Base-by-base conservation (phyloP, 441 rosid species). In the Brassica hybrid region DNA sequence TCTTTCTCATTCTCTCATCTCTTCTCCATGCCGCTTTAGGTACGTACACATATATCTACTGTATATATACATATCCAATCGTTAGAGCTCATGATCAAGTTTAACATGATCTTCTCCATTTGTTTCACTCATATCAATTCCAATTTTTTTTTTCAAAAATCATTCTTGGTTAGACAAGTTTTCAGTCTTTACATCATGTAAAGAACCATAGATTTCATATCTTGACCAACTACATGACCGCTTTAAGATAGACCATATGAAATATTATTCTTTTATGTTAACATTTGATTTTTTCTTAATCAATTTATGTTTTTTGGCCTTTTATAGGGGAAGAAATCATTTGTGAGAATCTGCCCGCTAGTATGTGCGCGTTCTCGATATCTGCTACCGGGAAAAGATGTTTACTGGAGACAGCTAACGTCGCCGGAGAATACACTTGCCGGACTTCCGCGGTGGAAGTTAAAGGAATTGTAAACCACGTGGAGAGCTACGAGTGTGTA, bases 361-460 rank as follows among this genome's bases (percentile, higher is more conserved):
- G 89, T 6, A 82, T 81, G 16, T 96, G 99, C 19, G 89, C 97
- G 0, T 96, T 88, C 74, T 81, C 97, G 0, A 79, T 96, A 52
- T 80, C 94, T 0, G 84, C 94, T 0, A 81, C 97, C 0, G 97
- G 99, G 16, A 92, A 91, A 85, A 91, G 99, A 76, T 96, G 99
- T 76, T 60, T 88, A 77, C 54, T 96, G 78, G 99, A 96, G 87
- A 96, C 94, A 0, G 76, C 61, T 12, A 81, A 82, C 4, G 88
- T 87, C 0, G 56, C 58, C 17, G 82, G 88, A 34, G 94, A 85
- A 83, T 88, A 80, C 67, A 88, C 32, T 27, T 27, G 32, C 32
- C 32, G 32, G 84, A 88, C 98, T 34, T 96, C 99, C 0, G 88
- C 89, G 71, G 92, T 94, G 30, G 79, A 92, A 0, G 99, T 94